A percentile compares a stretch with the other conserved stretches of the same genome.
Evolutionary conservation across 768 basidiomycete species (phyloP).

Genomic region (Mycena leptocephala): DNA sequence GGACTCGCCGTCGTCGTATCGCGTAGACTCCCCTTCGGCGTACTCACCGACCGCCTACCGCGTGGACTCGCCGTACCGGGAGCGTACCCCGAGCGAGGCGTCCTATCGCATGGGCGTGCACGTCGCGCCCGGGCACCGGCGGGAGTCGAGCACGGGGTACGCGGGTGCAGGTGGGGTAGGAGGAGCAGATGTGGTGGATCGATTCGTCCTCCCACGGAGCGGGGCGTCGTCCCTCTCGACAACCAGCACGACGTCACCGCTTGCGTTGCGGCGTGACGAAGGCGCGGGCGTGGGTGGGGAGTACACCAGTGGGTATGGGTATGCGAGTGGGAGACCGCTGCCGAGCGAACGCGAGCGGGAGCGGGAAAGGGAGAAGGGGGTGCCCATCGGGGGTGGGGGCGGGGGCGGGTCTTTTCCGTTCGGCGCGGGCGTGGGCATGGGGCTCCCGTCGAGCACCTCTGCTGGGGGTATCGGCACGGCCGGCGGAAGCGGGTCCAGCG

Average conservation of each 20-base stretch:
- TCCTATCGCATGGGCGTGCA: slow-evolving; percentile 35
- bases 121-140: slow-evolving; percentile 12
- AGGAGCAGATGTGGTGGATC: slow-evolving; percentile 22
- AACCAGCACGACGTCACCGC: slow-evolving; percentile 29
- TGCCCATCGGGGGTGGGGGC: slow-evolving; percentile 20
- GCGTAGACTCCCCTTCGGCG: background rate
- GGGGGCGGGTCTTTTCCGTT: no score
- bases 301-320: background rate
- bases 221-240: slow-evolving; percentile 14
- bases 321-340: background rate
- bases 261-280: background rate
- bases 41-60: background rate
- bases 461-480: no score
- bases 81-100: background rate
- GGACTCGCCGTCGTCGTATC: slow-evolving; percentile 7
- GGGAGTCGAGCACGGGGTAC: background rate
- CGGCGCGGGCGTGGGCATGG: no score
- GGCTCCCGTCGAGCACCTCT: no score
- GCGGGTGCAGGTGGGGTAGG: background rate
- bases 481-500: no score
- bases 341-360: slow-evolving; percentile 32
- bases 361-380: slow-evolving; percentile 33
- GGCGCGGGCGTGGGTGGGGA: background rate
- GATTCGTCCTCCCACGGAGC: slow-evolving; percentile 29
- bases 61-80: background rate